Evolutionary conservation across 345 rosid species (phyloP).

Genomic region (Excoecaria cochinchinensis): DNA sequence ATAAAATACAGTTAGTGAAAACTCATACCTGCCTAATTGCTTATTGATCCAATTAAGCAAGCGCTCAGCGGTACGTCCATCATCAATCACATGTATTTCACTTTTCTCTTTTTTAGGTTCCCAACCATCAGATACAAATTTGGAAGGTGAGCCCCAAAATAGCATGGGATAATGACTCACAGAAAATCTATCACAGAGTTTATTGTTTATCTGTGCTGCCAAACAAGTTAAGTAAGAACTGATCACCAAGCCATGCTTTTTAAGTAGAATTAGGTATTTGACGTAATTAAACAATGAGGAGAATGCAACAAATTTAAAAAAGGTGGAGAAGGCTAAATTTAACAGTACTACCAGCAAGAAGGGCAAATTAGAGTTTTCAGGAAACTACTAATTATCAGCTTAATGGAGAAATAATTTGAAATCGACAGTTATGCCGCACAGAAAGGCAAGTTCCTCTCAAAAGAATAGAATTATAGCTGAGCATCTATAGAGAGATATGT

Average conservation of each 20-base stretch:
- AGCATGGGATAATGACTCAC: slow-evolving; percentile 90
- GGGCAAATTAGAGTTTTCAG: not conserved
- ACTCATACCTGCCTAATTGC: slow-evolving; percentile 71
- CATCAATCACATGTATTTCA: slow-evolving; percentile 55
- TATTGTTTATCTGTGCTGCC: slow-evolving; percentile 89
- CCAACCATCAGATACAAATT: slow-evolving; percentile 63
- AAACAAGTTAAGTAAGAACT: slow-evolving; percentile 38
- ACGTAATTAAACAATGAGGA: slow-evolving; percentile 5
- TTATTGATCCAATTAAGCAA: slow-evolving; percentile 90
- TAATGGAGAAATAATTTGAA: not conserved
- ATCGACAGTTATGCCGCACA: not conserved
- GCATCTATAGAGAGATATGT: not conserved
- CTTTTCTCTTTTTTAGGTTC: slow-evolving; percentile 58
- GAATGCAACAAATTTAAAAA: not conserved
- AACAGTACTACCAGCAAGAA: not conserved
- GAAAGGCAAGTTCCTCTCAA: too few species aligned
- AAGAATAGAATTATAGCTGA: too few species aligned
- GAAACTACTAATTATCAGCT: not conserved
- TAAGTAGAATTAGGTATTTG: not conserved
- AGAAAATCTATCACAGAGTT: slow-evolving; percentile 86
- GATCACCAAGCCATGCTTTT: slow-evolving; percentile 26
- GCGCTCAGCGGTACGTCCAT: slow-evolving; percentile 77
- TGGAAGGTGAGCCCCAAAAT: slow-evolving; percentile 74
- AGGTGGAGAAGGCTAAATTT: not conserved
- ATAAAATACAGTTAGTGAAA: slow-evolving; percentile 15